Conservation (phyloP, 2,329 filamentous ascomycete species). For the Neonectria punicea region DNA sequence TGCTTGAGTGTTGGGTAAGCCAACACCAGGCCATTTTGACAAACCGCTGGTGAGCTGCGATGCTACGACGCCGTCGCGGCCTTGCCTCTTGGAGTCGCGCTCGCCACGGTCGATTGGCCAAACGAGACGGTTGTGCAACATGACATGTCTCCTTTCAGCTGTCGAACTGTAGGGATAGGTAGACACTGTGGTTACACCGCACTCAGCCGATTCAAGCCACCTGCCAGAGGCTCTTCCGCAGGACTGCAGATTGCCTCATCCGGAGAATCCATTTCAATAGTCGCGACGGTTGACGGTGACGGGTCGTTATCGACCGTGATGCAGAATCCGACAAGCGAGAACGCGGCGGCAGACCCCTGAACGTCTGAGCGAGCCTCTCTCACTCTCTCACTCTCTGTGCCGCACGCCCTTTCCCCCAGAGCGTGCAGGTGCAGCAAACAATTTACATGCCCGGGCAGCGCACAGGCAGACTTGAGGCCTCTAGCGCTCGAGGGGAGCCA, state of each 20-base stretch:
- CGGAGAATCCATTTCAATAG: constrained; percentile 31
- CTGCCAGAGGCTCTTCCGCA: background rate
- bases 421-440: constrained; percentile 39
- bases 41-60: constrained; percentile 31
- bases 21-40: constrained; percentile 13
- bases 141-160: constrained; percentile 25
- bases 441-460: constrained; percentile 25
- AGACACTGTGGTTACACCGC: constrained; percentile 27
- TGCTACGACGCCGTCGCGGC: constrained; percentile 30
- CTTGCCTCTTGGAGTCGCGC: constrained; percentile 20
- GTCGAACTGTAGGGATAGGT: background rate
- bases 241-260: constrained; percentile 10
- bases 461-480: constrained; percentile 32
- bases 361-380: too few species aligned
- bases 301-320: constrained; percentile 14
- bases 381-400: constrained; percentile 14
- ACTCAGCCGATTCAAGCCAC: constrained; percentile 33
- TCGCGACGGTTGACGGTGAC: constrained; percentile 26
- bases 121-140: constrained; percentile 27
- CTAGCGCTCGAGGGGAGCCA: constrained; percentile 3
- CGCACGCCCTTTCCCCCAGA: constrained; percentile 32
- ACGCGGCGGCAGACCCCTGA: constrained; percentile 25
- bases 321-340: constrained; percentile 23
- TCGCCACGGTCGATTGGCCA: constrained; percentile 32
- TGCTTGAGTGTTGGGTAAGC: constrained; percentile 22